Conservation (phyloP, 305 asterid genomes). For the Fraxinus xanthoxyloides region DNA sequence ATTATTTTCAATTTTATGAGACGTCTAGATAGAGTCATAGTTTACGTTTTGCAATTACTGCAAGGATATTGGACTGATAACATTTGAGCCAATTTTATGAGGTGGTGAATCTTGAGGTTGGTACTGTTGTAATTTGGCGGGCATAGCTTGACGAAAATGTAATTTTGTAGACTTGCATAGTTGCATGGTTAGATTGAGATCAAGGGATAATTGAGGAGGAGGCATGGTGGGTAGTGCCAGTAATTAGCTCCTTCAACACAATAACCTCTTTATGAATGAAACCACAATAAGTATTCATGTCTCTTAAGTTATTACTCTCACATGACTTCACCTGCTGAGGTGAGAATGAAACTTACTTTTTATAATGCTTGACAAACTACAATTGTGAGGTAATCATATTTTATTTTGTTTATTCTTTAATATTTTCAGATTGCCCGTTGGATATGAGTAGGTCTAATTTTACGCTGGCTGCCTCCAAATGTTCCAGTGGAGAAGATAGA, state of each 20-base stretch:
- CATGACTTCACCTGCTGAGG: neutral
- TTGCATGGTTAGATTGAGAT: neutral
- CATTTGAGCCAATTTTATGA: neutral
- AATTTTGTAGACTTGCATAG: neutral
- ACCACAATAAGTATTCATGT: neutral
- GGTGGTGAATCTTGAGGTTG: conserved; percentile 1
- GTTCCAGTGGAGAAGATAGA: conserved; percentile 62
- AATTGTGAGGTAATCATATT: neutral
- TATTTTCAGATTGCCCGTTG: conserved; percentile 79
- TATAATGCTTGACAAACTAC: neutral
- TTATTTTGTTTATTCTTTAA: conserved; percentile 1
- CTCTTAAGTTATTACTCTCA: neutral
- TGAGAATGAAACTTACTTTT: neutral
- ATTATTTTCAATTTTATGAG: conserved; percentile 7
- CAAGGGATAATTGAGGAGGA: neutral
- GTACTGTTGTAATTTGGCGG: conserved; percentile 9
- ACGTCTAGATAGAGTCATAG: neutral
- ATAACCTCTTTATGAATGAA: neutral
- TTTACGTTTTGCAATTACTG: neutral
- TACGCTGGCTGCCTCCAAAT: conserved; percentile 68
- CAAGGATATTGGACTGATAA: conserved; percentile 9
- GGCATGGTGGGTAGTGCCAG: neutral
- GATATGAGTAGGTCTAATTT: conserved; percentile 71
- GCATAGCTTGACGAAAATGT: conserved; percentile 1
- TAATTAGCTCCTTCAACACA: neutral